phyloP scores from a whole-genome alignment of 2,329 filamentous ascomycete species.

The Ceratocystis albifundus region DNA sequence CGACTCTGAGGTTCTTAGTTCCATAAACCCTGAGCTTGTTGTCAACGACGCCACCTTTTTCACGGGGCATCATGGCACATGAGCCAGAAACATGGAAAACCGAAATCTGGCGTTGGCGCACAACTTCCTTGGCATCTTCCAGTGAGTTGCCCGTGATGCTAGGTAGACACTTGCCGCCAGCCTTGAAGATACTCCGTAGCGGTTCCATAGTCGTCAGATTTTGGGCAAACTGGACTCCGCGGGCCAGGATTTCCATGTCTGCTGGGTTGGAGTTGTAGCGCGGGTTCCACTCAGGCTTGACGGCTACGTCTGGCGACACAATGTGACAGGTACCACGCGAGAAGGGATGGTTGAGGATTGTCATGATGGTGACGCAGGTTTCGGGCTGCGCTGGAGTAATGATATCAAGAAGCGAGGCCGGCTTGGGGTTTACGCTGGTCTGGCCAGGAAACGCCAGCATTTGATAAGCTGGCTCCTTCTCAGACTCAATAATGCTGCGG shows the following conservation, averaged over 20 bases:
- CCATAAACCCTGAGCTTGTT: slow-evolving; percentile 36
- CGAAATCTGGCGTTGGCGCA: slow-evolving; percentile 30
- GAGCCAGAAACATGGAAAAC: slow-evolving; percentile 41
- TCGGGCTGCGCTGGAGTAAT: slow-evolving; percentile 29
- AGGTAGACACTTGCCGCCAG: slow-evolving; percentile 28
- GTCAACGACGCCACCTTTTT: slow-evolving; percentile 37
- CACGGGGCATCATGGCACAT: slow-evolving; percentile 39
- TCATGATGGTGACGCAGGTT: slow-evolving; percentile 41
- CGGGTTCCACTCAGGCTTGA: slow-evolving; percentile 42
- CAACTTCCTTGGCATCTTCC: slow-evolving; percentile 31
- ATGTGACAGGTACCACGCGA: slow-evolving; percentile 51
- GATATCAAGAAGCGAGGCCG: slow-evolving; percentile 26
- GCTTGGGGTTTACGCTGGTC: slow-evolving; percentile 26
- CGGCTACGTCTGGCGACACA: slow-evolving; percentile 32
- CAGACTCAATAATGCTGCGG: slow-evolving; percentile 27
- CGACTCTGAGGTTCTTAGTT: slow-evolving; percentile 35
- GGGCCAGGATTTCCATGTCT: slow-evolving; percentile 43
- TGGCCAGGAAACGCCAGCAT: slow-evolving; percentile 31
- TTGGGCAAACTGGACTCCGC: slow-evolving; percentile 36
- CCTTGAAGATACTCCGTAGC: slow-evolving; percentile 34
- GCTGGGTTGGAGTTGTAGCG: slow-evolving; percentile 45
- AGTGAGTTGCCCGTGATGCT: slow-evolving; percentile 28
- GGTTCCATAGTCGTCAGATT: slow-evolving; percentile 31
- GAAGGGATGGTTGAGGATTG: slow-evolving; percentile 49
- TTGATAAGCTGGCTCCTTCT: slow-evolving; percentile 29